Evolutionary conservation across 2,329 filamentous ascomycete genomes (phyloP).

Genomic region (Colletotrichum salicis): DNA sequence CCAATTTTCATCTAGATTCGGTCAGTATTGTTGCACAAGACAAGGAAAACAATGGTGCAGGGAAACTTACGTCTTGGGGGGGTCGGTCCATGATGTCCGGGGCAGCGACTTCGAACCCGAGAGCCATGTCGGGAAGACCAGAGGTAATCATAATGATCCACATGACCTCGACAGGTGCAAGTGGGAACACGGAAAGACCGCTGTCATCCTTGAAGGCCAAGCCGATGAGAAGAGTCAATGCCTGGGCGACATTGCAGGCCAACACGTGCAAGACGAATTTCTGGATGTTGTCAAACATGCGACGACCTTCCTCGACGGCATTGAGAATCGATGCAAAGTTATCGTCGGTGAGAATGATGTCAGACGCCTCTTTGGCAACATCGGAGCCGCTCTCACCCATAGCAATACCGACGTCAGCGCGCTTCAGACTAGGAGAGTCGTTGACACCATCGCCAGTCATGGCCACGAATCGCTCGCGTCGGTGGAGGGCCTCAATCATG

Average conservation of each 20-base stretch:
- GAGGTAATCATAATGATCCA: slow-evolving; percentile 86
- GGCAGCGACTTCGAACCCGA: slow-evolving; percentile 76
- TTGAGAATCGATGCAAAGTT: slow-evolving; percentile 79
- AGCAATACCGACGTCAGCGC: slow-evolving; percentile 76
- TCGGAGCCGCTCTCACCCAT: slow-evolving; percentile 77
- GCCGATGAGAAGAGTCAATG: slow-evolving; percentile 74
- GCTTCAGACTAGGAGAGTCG: slow-evolving; percentile 74
- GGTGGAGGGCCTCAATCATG: slow-evolving; percentile 77
- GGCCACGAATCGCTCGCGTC: slow-evolving; percentile 71
- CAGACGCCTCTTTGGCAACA: slow-evolving; percentile 75
- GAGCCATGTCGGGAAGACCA: slow-evolving; percentile 78
- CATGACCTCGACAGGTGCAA: slow-evolving; percentile 78
- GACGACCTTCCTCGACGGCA: slow-evolving; percentile 76
- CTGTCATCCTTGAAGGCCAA: slow-evolving; percentile 74
- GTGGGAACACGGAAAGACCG: slow-evolving; percentile 74
- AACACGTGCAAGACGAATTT: slow-evolving; percentile 77
- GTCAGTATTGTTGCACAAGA: background rate
- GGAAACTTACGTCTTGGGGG: slow-evolving; percentile 68
- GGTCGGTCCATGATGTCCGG: slow-evolving; percentile 76
- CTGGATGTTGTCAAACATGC: slow-evolving; percentile 80
- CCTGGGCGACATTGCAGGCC: slow-evolving; percentile 76
- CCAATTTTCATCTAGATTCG: slow-evolving; percentile 53
- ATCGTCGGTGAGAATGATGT: slow-evolving; percentile 77
- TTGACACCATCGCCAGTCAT: slow-evolving; percentile 81
- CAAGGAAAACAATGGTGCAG: background rate